Evolutionary conservation across 169 alveolate species (phyloP).

Genomic region (Plasmodium malariae): DNA sequence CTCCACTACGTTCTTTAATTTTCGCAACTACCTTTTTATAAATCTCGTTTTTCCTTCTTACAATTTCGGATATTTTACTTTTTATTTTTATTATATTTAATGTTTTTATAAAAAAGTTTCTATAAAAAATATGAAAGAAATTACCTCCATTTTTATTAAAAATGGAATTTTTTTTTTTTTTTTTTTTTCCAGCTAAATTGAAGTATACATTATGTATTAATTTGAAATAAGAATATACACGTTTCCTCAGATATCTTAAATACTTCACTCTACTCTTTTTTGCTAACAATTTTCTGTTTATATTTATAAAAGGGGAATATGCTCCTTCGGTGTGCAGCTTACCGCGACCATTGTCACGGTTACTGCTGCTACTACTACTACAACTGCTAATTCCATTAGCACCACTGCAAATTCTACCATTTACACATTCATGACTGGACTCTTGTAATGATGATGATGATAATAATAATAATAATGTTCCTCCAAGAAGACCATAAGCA

Average conservation of each 20-base stretch:
- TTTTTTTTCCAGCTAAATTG: neutral
- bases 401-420: too few species aligned
- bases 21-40: constrained; percentile 44
- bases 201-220: neutral
- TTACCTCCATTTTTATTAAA: neutral
- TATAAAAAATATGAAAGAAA: neutral
- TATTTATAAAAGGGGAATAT: neutral
- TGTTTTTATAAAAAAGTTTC: constrained; percentile 24
- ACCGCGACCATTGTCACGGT: too few species aligned
- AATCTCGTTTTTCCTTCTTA: constrained; percentile 24
- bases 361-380: too few species aligned
- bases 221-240: constrained; percentile 26
- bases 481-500: too few species aligned
- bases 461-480: too few species aligned
- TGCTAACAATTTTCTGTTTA: constrained; percentile 6
- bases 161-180: neutral
- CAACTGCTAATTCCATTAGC: too few species aligned
- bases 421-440: too few species aligned
- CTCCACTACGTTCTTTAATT: neutral
- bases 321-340: neutral
- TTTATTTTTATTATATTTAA: constrained; percentile 48
- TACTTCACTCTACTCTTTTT: constrained; percentile 18
- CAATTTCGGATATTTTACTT: constrained; percentile 6
- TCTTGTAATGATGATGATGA: too few species aligned
- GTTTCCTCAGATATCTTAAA: neutral